These are phyloP conservation scores for Beauveria scarabaeidicola DNA, from an alignment of 2,329 filamentous ascomycete species.

Conservation along the genomic window DNA sequence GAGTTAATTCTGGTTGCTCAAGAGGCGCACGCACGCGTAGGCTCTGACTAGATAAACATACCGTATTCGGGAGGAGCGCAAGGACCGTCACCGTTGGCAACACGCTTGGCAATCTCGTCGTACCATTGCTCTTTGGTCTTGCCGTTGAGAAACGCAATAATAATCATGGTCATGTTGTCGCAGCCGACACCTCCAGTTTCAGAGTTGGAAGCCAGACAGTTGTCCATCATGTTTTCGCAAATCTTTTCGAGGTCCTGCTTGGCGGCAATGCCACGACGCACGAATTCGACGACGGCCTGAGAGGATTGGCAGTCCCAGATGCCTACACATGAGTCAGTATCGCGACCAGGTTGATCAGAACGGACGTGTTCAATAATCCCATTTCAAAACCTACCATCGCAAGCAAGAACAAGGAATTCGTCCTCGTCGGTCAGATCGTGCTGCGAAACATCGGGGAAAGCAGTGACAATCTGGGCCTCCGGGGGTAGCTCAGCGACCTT, in stretches of 20 bases:
- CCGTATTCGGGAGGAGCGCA: conserved; percentile 99
- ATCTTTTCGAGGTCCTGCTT: conserved; percentile 93
- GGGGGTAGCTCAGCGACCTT: conserved; percentile 94
- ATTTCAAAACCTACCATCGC: conserved; percentile 60
- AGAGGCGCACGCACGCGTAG: conserved; percentile 33
- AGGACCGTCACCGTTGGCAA: conserved; percentile 93
- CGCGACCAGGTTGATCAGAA: background rate
- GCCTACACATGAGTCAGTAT: conserved; percentile 46
- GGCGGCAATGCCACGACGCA: conserved; percentile 88
- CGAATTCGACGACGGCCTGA: conserved; percentile 94
- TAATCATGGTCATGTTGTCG: conserved; percentile 98
- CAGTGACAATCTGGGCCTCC: conserved; percentile 98
- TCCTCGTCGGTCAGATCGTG: conserved; percentile 90
- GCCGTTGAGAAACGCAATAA: conserved; percentile 82
- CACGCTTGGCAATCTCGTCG: conserved; percentile 84
- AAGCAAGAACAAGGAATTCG: conserved; percentile 89
- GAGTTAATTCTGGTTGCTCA: conserved; percentile 13
- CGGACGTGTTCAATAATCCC: background rate
- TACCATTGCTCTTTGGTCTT: conserved; percentile 98
- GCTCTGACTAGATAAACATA: conserved; percentile 43
- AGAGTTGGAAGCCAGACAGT: conserved; percentile 94
- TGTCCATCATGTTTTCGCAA: conserved; percentile 99
- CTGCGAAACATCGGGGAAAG: conserved; percentile 85
- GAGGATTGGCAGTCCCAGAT: conserved; percentile 99
- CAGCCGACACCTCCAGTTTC: conserved; percentile 96